A percentile compares a stretch with the other conserved stretches of the same genome.
Conservation (phyloP, 2,329 filamentous ascomycete genomes). For the Colletotrichum lindemuthianum region DNA sequence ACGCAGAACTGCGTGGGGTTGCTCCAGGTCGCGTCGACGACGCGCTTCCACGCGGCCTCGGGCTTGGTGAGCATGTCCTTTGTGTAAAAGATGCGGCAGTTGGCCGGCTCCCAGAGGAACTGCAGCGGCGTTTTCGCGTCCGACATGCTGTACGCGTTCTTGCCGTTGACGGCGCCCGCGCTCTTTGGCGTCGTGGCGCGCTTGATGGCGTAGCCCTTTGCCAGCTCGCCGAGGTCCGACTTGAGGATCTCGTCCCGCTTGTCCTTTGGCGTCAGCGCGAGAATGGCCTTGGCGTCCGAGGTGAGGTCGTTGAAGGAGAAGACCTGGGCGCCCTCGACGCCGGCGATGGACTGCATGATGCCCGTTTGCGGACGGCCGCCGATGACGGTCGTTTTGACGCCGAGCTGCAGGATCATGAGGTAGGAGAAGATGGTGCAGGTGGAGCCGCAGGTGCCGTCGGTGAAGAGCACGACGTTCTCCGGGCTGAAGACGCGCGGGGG, state of each 20-base stretch:
- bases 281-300: constrained; percentile 40
- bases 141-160: constrained; percentile 46
- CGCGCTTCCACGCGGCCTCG: constrained; percentile 52
- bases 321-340: constrained; percentile 57
- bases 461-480: constrained; percentile 63
- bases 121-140: constrained; percentile 52
- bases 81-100: constrained; percentile 60
- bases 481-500: constrained; percentile 58
- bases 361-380: constrained; percentile 56
- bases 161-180: constrained; percentile 47
- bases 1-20: constrained; percentile 46
- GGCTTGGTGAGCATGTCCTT: constrained; percentile 52
- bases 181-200: constrained; percentile 39
- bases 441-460: constrained; percentile 64
- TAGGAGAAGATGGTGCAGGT: constrained; percentile 66
- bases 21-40: constrained; percentile 49
- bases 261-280: constrained; percentile 39
- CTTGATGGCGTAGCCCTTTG: constrained; percentile 46
- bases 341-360: constrained; percentile 59
- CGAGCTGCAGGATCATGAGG: constrained; percentile 60
- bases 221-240: constrained; percentile 44
- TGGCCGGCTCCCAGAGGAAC: constrained; percentile 56
- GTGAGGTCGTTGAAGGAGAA: constrained; percentile 45
- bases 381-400: constrained; percentile 58
- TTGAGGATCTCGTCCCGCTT: constrained; percentile 35